phyloP scores from a whole-genome alignment of 1,284 basidiomycete species.

The Microstroma glucosiphilum region DNA sequence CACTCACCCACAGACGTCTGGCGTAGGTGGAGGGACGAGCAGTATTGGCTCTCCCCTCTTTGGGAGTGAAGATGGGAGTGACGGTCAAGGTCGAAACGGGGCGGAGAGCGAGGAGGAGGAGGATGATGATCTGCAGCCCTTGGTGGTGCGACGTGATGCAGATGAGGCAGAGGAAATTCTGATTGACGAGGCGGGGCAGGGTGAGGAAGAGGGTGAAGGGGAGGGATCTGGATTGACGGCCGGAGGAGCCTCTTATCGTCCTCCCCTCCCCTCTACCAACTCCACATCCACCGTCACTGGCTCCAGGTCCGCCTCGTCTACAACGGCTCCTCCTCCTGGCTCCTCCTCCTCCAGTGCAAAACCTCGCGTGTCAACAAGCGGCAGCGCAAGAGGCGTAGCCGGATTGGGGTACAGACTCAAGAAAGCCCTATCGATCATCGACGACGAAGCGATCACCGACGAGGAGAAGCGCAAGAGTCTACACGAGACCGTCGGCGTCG shows the following conservation, averaged over 20 bases:
- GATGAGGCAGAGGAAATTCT: too few relatives aligned
- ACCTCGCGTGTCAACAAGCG: background rate
- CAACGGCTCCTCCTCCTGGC: background rate
- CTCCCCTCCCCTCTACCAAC: too few relatives aligned
- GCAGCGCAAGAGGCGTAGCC: background rate
- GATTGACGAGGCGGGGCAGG: background rate
- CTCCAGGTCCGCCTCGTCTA: background rate
- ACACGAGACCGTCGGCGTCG: background rate
- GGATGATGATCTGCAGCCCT: background rate
- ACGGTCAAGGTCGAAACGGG: slow-evolving; percentile 5
- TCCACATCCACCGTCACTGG: too few relatives aligned
- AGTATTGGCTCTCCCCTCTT: background rate
- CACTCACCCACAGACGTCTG: background rate
- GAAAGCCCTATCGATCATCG: slow-evolving; percentile 14
- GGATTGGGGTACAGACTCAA: slow-evolving; percentile 6
- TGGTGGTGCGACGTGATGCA: background rate
- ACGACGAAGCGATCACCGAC: slow-evolving; percentile 56
- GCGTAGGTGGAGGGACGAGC: background rate
- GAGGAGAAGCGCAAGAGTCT: slow-evolving; percentile 60
- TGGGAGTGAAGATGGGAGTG: slow-evolving; percentile 5
- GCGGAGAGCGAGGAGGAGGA: background rate
- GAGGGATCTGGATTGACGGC: background rate
- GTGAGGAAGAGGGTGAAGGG: background rate
- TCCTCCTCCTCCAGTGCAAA: background rate
- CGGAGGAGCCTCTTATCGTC: too few relatives aligned